phyloP scores from a whole-genome alignment of 139 green algal species.

The Chlamydomonas incerta region DNA sequence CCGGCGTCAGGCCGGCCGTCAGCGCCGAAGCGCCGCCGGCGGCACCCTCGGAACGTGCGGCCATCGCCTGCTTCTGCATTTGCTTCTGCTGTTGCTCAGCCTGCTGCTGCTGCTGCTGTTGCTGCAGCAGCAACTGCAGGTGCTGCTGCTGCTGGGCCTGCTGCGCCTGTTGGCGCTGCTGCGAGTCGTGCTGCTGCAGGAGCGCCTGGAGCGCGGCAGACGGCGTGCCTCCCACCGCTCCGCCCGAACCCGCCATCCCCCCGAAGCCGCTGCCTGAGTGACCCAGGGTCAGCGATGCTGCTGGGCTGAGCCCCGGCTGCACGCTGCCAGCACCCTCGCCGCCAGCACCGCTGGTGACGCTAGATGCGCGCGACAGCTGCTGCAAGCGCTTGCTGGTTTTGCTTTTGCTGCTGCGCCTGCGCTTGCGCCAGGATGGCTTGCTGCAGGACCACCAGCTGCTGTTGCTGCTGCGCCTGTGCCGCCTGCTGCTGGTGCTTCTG shows the following conservation, averaged over 20 bases:
- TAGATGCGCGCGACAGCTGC: background rate
- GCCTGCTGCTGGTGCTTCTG: background rate
- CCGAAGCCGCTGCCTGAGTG: too few relatives aligned
- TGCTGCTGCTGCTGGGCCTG: too few relatives aligned
- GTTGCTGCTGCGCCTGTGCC: background rate
- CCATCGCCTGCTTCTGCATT: background rate
- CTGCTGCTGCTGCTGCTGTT: background rate
- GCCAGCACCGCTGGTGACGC: too few relatives aligned
- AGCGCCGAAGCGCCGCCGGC: background rate
- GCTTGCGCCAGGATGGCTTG: constrained; percentile 6
- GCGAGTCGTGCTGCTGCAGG: background rate
- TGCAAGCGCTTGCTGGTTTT: background rate
- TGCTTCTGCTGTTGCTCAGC: background rate
- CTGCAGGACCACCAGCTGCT: background rate
- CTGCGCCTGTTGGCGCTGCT: background rate
- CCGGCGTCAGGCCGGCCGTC: background rate
- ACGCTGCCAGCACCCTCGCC: too few relatives aligned
- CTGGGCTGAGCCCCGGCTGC: too few relatives aligned
- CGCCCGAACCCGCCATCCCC: too few relatives aligned
- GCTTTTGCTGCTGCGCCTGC: background rate
- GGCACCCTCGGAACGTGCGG: too few relatives aligned
- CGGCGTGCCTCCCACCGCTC: too few relatives aligned
- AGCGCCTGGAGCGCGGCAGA: too few relatives aligned
- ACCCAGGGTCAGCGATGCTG: too few relatives aligned
- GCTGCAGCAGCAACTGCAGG: background rate